Evolutionary conservation across 1,284 basidiomycete species (phyloP).

Genomic region (Leccinum proliferum): DNA sequence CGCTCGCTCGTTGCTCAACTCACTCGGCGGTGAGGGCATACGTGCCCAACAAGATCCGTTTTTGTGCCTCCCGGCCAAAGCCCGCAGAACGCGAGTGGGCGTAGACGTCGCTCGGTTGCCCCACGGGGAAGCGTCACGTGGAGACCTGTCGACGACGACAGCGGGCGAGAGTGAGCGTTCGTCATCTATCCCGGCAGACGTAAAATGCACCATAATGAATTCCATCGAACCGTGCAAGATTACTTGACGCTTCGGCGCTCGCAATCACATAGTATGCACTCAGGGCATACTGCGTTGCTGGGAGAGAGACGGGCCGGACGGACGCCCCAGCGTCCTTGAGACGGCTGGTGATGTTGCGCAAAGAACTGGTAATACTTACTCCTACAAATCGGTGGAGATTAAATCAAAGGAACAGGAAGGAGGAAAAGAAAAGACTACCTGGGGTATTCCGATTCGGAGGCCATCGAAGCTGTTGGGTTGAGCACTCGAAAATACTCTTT

Average conservation of each 20-base stretch:
- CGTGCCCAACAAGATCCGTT: constrained; percentile 87
- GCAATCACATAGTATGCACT: constrained; percentile 96
- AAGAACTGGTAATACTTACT: constrained; percentile 55
- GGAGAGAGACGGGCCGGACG: constrained; percentile 73
- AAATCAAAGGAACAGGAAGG: neutral
- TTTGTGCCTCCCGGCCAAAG: constrained; percentile 85
- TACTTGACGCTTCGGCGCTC: constrained; percentile 92
- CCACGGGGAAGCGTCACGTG: constrained; percentile 41
- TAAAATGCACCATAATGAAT: constrained; percentile 58
- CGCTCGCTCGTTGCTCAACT: constrained; percentile 22
- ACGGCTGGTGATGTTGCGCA: constrained; percentile 43
- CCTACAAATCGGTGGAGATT: constrained; percentile 33
- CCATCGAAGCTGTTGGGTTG: constrained; percentile 26
- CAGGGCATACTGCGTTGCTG: constrained; percentile 73
- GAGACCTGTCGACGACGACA: constrained; percentile 35
- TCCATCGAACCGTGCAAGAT: constrained; percentile 89
- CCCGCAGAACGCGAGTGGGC: constrained; percentile 54
- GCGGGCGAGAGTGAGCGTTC: neutral
- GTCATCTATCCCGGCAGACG: neutral
- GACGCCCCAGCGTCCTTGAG: constrained; percentile 63
- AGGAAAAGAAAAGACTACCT: constrained; percentile 26
- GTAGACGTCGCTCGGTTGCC: constrained; percentile 44
- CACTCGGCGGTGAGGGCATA: constrained; percentile 91
- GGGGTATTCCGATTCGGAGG: constrained; percentile 59
- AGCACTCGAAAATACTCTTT: constrained; percentile 17